A percentile compares a stretch with the other conserved stretches of the same genome.
These are phyloP conservation scores for Ciborinia camelliae DNA, from an alignment of 2,329 filamentous ascomycete species.

Conservation along the genomic window DNA sequence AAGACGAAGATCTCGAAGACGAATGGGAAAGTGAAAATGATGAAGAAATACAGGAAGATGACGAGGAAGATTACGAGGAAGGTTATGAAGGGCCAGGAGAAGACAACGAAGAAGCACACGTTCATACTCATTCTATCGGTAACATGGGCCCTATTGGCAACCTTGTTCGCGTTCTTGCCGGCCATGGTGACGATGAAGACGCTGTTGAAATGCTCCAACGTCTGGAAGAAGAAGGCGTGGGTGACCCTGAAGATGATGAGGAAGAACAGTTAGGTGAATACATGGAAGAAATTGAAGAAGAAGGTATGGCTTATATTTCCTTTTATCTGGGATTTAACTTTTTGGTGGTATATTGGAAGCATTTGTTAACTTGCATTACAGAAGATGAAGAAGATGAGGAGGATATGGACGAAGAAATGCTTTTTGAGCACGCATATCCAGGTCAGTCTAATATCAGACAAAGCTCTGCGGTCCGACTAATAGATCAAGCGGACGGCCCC, in stretches of 20 bases:
- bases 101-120: slow-evolving; percentile 49
- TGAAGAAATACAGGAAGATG: slow-evolving; percentile 38
- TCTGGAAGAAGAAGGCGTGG: slow-evolving; percentile 41
- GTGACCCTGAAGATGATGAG: slow-evolving; percentile 46
- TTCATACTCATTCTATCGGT: slow-evolving; percentile 44
- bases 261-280: slow-evolving; percentile 47
- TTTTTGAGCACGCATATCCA: slow-evolving; percentile 55
- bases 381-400: slow-evolving; percentile 68
- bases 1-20: slow-evolving; percentile 54
- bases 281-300: slow-evolving; percentile 59
- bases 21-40: slow-evolving; percentile 63
- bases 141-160: slow-evolving; percentile 47
- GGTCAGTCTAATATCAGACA: slow-evolving; percentile 43
- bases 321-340: not conserved
- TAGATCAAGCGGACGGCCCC: slow-evolving; percentile 26
- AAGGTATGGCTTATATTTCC: slow-evolving; percentile 41
- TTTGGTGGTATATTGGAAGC: not conserved
- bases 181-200: slow-evolving; percentile 29
- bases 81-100: slow-evolving; percentile 55
- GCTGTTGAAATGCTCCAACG: slow-evolving; percentile 40
- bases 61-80: slow-evolving; percentile 51
- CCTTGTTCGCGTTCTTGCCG: slow-evolving; percentile 52
- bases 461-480: slow-evolving; percentile 14
- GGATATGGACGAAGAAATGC: slow-evolving; percentile 64
- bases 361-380: slow-evolving; percentile 35